Base-by-base conservation (phyloP, 768 basidiomycete genomes). In the Podaxis sp. region DNA sequence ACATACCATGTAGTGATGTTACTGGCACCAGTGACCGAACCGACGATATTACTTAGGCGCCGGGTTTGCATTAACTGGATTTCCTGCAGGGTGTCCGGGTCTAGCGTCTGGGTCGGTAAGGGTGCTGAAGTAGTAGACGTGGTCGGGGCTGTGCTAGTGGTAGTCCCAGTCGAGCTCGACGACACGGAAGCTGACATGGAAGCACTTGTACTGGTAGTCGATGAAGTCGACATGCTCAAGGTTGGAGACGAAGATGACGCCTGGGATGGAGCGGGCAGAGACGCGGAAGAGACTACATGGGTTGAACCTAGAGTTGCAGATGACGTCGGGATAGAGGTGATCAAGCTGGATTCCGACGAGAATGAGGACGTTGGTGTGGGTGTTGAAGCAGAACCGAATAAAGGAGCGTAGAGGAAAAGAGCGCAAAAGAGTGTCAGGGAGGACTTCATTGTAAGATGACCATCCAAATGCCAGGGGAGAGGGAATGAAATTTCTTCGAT, bases 41-140 rank as follows among this genome's bases (percentile, higher is more conserved):
- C 81, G 49, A 84, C 68, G 39, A 84, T 81, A 22, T 76, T 72
- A 24, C 73, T 72, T 3, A 80, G 68, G n/a, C 82, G 76, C 63
- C 81, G 75, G 19, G 66, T 59, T 49, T 70, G 66, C 6, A 74
- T 65, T 33, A 66, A 15, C 15, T 59, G 33, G 7, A 66, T 38
- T 22, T 66, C 63, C 13, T 38, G 17, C 24, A 63, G n/a, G 30
- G 36, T 48, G 5, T 22, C 38, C 11, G 54, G 54, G 28, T 63
- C 61, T 4, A 62, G 15, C 49, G 61, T 36, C 44, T 55, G 61
- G 4, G 54, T 56, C 11, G 61, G 61, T 2, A 22, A 26, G 19
- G 55, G 26, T 24, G 40, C 15, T 26, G 48, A 51, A 40, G 38
- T 28, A 5, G 61, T 28, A 4, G 61, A 56, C 4, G 54, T 51